Conservation (phyloP, 441 rosid genomes). For the Adansonia grandidieri region DNA sequence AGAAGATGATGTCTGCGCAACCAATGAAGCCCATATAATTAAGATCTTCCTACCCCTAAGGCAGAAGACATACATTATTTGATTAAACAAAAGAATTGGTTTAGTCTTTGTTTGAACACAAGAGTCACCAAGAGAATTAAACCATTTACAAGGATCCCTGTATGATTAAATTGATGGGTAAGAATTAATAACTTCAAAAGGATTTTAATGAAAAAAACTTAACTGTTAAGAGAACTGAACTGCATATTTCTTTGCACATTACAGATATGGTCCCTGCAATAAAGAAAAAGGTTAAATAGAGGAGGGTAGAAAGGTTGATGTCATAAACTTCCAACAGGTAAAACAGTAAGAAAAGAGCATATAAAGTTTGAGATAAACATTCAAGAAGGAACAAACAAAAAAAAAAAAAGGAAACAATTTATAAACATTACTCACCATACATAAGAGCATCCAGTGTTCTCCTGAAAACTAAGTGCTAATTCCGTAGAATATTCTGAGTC, state of each 20-base stretch:
- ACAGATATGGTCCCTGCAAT: conserved; percentile 87
- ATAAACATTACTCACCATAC: conserved; percentile 64
- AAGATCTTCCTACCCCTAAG: conserved; percentile 16
- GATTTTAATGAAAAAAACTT: conserved; percentile 42
- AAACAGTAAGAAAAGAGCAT: not conserved
- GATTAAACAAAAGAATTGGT: not conserved
- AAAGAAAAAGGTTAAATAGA: conserved; percentile 28
- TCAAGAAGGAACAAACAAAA: not conserved
- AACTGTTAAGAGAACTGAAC: conserved; percentile 78
- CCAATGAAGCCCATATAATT: conserved; percentile 9
- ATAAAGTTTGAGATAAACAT: conserved; percentile 3
- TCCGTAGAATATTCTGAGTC: conserved; percentile 89
- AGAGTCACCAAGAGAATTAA: not conserved
- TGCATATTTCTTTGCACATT: conserved; percentile 83
- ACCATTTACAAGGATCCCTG: conserved; percentile 2
- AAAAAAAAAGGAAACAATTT: conserved; percentile 22
- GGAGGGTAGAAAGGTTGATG: conserved; percentile 10
- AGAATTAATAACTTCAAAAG: conserved; percentile 1
- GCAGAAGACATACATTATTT: conserved; percentile 10
- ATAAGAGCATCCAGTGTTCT: conserved; percentile 91
- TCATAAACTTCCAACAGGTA: not conserved
- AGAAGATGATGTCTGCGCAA: not conserved
- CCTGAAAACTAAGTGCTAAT: conserved; percentile 98
- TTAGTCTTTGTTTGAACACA: conserved; percentile 17
- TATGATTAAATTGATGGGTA: not conserved